A percentile compares a stretch with the other conserved stretches of the same genome.
phyloP scores from a whole-genome alignment of 768 basidiomycete genomes.

The Russula ochroleuca region DNA sequence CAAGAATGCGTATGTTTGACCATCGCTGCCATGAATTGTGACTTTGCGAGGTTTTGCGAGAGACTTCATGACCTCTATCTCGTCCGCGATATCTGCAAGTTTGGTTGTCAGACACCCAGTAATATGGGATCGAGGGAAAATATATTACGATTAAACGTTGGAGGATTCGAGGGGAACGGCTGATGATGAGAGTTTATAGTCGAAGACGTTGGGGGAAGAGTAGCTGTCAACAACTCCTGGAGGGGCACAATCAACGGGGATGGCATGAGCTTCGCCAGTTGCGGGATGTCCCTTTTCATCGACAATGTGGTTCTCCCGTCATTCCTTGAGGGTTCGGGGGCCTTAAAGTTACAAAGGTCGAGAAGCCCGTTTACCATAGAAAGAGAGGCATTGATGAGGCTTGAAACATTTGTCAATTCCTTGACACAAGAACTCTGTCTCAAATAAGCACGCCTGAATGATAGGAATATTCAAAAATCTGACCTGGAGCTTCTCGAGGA shows the following conservation, averaged over 20 bases:
- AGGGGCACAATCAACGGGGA: slow-evolving; percentile 81
- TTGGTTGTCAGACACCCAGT: background rate
- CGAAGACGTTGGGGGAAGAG: slow-evolving; percentile 69
- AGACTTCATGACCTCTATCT: slow-evolving; percentile 87
- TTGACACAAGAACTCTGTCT: slow-evolving; percentile 46
- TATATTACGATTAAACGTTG: slow-evolving; percentile 66
- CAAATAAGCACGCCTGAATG: background rate
- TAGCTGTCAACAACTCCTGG: slow-evolving; percentile 87
- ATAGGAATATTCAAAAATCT: slow-evolving; percentile 15
- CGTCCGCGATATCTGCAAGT: slow-evolving; percentile 65
- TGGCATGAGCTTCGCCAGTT: slow-evolving; percentile 51
- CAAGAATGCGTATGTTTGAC: slow-evolving; percentile 82
- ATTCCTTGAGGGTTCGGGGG: slow-evolving; percentile 35
- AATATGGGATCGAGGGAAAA: background rate
- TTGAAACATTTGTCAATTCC: slow-evolving; percentile 42
- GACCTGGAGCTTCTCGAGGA: slow-evolving; percentile 61
- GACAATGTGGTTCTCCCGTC: slow-evolving; percentile 39
- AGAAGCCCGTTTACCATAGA: slow-evolving; percentile 69
- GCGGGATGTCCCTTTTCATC: slow-evolving; percentile 52
- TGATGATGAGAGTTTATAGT: slow-evolving; percentile 55
- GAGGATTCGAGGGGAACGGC: slow-evolving; percentile 74
- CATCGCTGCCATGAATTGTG: slow-evolving; percentile 76
- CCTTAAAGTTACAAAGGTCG: slow-evolving; percentile 53
- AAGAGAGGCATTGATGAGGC: slow-evolving; percentile 45
- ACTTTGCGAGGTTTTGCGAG: slow-evolving; percentile 90